Evolutionary conservation across 768 basidiomycete genomes (phyloP).

Genomic region (Serendipita sp.): DNA sequence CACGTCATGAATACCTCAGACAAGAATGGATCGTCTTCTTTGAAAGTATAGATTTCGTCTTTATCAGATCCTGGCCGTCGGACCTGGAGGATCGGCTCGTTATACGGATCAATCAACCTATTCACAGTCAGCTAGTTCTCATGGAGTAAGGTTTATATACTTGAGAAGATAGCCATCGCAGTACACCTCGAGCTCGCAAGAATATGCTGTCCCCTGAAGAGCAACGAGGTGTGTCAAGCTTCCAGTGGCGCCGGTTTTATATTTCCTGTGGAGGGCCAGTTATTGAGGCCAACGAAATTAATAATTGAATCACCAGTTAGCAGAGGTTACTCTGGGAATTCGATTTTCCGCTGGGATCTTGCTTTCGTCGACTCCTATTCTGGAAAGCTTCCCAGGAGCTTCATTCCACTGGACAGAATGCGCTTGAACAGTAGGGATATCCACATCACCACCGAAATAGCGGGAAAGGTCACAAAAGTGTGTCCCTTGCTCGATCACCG

Average conservation of each 20-base stretch:
- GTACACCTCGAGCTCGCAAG: slow-evolving; percentile 85
- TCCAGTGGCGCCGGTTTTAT: slow-evolving; percentile 85
- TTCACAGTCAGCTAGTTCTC: not conserved
- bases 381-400: slow-evolving; percentile 66
- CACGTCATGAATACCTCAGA: slow-evolving; percentile 32
- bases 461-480: slow-evolving; percentile 95
- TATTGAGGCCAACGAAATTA: not conserved
- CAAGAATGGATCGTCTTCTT: slow-evolving; percentile 84
- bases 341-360: slow-evolving; percentile 74
- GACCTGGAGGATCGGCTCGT: slow-evolving; percentile 72
- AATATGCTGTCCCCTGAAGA: slow-evolving; percentile 84
- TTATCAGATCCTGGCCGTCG: slow-evolving; percentile 69
- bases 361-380: slow-evolving; percentile 69
- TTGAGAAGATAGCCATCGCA: slow-evolving; percentile 85
- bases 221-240: slow-evolving; percentile 79
- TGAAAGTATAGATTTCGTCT: slow-evolving; percentile 53
- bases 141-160: slow-evolving; percentile 14
- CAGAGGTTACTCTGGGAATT: slow-evolving; percentile 84
- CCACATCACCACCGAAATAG: slow-evolving; percentile 93
- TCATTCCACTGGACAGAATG: slow-evolving; percentile 90
- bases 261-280: slow-evolving; percentile 38
- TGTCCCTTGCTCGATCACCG: slow-evolving; percentile 81
- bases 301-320: slow-evolving; percentile 43
- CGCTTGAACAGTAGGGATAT: slow-evolving; percentile 60
- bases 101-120: slow-evolving; percentile 77